Conservation (phyloP, 1,284 basidiomycete species). For the Coniferiporia sulphurascens region DNA sequence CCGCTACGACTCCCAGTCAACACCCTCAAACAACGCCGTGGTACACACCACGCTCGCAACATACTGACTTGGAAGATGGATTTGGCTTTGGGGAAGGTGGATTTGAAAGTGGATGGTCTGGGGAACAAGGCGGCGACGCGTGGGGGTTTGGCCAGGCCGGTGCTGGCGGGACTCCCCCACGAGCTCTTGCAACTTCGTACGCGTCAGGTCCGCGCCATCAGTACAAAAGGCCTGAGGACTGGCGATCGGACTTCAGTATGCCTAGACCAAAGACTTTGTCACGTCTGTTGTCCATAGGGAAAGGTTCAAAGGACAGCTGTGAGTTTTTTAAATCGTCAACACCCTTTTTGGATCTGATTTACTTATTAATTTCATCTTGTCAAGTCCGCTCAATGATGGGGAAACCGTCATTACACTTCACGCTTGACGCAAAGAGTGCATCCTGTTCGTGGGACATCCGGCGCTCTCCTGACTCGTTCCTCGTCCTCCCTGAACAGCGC, state of each 20-base stretch:
- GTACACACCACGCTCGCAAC: not conserved
- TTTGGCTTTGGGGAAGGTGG: not conserved
- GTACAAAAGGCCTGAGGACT: conserved; percentile 13
- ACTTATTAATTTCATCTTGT: not conserved
- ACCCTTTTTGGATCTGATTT: not conserved
- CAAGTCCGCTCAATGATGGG: conserved; percentile 4
- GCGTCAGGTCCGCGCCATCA: conserved; percentile 8
- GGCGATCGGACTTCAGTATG: conserved; percentile 11
- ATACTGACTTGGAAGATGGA: not conserved
- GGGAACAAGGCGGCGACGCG: not conserved
- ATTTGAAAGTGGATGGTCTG: not conserved
- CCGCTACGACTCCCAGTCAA: not conserved
- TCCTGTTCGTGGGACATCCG: conserved; percentile 16
- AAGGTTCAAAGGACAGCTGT: conserved; percentile 3
- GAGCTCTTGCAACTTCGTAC: not conserved
- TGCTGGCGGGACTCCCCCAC: not conserved
- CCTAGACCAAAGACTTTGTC: conserved; percentile 1
- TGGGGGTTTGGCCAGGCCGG: not conserved
- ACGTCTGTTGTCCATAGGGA: conserved; percentile 12
- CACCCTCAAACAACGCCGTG: not conserved
- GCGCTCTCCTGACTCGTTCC: not conserved
- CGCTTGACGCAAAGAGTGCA: conserved; percentile 4
- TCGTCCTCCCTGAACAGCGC: conserved; percentile 3
- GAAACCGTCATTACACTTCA: not conserved
- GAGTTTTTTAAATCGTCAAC: not conserved